Base-by-base conservation (phyloP, 768 basidiomycete genomes). In the Obba rivulosa region DNA sequence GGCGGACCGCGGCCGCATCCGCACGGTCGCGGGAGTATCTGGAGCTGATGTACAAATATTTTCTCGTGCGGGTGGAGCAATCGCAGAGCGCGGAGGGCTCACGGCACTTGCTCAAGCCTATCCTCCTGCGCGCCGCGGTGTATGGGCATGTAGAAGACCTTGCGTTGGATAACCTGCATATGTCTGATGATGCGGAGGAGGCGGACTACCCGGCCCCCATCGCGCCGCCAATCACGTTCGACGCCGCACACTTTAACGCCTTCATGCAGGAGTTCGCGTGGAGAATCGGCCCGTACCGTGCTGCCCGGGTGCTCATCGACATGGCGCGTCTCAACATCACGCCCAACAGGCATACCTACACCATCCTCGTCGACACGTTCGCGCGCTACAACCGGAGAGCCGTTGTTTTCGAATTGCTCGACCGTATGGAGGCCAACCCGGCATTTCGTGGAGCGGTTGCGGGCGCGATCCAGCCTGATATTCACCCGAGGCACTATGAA, bases 301-400 rank as follows among this genome's bases (percentile, higher is more conserved):
- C 75, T 0, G 56, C 66, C 0, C 50, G 55, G 18, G 66, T 83
- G 17, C 43, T 85, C 34, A 53, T 53, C n/a, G 80, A 85, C 57
- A 83, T 86, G 79, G 40, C 68, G 3, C 43, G 56, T 7, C 56
- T 75, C 0, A 75, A 74, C 3, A 52, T 85, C 23, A 44, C 56
- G 4, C 82, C 82, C 0, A 63, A 62, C 20, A 55, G 70, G 7
- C 61, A 74, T n/a, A 74, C 78, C 34, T 75, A 75, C 56, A 75
- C 76, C n/a, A 69, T 75, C 24, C 57, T 80, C 25, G 75, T 73
- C 0, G 70, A 73, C 2, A 63, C 62, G 10, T 81, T 73, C 54
- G 76, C 77, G 13, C 61, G 66, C 14, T 43, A 47, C 14, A 75
- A 72, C 1, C 65, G 76, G 34, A 54, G 63, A 0, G 13, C 8